These are phyloP conservation scores for Podaxis sp. DNA, from an alignment of 768 basidiomycete genomes.

Conservation along the genomic window DNA sequence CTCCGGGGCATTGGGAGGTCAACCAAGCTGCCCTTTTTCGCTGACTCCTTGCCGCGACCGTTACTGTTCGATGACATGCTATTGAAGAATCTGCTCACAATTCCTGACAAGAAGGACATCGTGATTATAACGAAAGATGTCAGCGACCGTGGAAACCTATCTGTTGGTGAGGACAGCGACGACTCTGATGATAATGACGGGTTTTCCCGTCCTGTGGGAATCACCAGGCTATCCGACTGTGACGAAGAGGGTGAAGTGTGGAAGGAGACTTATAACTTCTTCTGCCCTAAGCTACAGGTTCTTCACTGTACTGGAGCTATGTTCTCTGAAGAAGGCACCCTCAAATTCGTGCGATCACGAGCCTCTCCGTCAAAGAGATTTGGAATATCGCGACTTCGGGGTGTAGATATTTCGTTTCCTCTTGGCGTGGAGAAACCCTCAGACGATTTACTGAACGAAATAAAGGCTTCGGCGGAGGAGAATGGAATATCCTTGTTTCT, in stretches of 20 bases:
- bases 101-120: neutral
- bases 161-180: neutral
- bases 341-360: neutral
- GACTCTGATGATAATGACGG: neutral
- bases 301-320: conserved; percentile 7
- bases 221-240: neutral
- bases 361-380: neutral
- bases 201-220: neutral
- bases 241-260: neutral
- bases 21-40: too few relatives aligned
- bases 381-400: neutral
- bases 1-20: neutral
- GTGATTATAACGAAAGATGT: neutral
- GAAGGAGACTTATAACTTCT: conserved; percentile 1
- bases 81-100: neutral
- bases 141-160: neutral
- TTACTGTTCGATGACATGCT: neutral
- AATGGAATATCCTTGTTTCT: neutral
- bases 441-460: neutral
- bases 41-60: neutral
- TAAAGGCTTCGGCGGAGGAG: neutral
- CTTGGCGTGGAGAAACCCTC: neutral
- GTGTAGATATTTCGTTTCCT: neutral
- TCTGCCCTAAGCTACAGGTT: conserved; percentile 6
- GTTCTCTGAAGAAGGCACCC: neutral